These are phyloP conservation scores for Gracilaria gracilis DNA, from an alignment of 23 red algal genomes.

Conservation along the genomic window DNA sequence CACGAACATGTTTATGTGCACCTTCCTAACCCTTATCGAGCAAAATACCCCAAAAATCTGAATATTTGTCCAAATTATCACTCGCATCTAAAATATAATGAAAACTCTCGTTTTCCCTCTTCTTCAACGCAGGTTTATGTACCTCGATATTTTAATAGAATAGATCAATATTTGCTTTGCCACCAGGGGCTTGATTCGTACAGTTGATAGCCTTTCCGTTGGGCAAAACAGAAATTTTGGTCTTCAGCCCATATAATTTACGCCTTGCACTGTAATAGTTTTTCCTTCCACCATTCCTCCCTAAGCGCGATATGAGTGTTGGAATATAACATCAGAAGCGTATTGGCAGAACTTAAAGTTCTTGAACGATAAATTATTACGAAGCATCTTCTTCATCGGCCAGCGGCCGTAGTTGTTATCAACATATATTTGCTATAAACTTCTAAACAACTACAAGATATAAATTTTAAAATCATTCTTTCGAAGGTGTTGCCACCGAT, in stretches of 20 bases:
- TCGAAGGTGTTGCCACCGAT: no score
- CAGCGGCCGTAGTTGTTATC: no score
- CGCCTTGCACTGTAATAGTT: neutral
- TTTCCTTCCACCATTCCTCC: neutral
- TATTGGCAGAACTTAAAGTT: neutral
- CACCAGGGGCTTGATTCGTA: neutral
- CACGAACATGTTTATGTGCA: neutral
- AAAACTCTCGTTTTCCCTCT: neutral
- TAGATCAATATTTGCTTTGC: neutral
- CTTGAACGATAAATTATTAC: no score
- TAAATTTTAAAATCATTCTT: no score
- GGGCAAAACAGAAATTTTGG: neutral
- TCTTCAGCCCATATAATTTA: neutral
- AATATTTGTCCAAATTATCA: neutral
- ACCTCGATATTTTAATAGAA: neutral
- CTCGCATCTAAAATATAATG: neutral
- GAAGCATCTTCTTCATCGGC: no score
- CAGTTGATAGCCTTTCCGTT: neutral
- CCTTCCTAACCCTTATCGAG: slow-evolving; percentile 24
- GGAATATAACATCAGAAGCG: neutral
- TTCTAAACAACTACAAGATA: no score
- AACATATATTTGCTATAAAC: no score
- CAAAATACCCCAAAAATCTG: slow-evolving; percentile 8
- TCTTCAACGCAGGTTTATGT: neutral
- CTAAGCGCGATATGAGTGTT: neutral